Evolutionary conservation across 2,329 filamentous ascomycete species (phyloP), one percentile per base, ranked within the genome.

Genomic region (Eurotiales sp.): DNA sequence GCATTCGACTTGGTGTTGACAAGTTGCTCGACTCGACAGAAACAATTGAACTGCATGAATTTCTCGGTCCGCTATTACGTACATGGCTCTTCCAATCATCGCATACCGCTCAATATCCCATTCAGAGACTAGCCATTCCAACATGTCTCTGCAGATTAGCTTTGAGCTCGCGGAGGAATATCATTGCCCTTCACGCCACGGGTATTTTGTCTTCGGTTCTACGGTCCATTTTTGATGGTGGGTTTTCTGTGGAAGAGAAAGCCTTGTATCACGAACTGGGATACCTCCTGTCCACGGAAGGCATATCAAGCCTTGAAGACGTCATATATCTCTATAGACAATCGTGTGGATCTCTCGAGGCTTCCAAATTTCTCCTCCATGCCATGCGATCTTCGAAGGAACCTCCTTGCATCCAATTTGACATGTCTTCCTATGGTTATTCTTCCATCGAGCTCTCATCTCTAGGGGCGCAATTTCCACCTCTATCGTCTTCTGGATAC

Each of bases 391-490:
- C 78, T 44, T 90, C 92, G 53, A 84, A 86, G 57, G 82, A 84
- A 12, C 90, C 93, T 5, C 83, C 91, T 0, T 91, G 88, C 66
- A 87, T 99, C 59, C 90, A 97, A 60, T 97, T 99, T 69, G 93
- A 99, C 66, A 77, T 99, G 19, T 93, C 90, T 1, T 74, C 90
- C 14, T 80, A 90, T 66, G 95, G 95, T 0, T 92, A 90, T 69
- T 88, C 89, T 12, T 96, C 93, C 0, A 82, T 97, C 55, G 95
- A 99, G 66, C 76, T 99, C 23, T 83, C 90, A 7, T 91, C 84
- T n/a, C 76, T 99, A 22, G 90, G 90, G 5, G 84, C 88, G 27
- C 72, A 83, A 1, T 99, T 99, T 61, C 95, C 93, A 10, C 90
- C 93, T 1, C 78, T 82, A 50, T 83, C 85, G 15, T 82, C 85